A percentile compares a stretch with the other conserved stretches of the same genome.
Conservation (phyloP, 78 protist species). For the Pigoraptor vietnamica region DNA sequence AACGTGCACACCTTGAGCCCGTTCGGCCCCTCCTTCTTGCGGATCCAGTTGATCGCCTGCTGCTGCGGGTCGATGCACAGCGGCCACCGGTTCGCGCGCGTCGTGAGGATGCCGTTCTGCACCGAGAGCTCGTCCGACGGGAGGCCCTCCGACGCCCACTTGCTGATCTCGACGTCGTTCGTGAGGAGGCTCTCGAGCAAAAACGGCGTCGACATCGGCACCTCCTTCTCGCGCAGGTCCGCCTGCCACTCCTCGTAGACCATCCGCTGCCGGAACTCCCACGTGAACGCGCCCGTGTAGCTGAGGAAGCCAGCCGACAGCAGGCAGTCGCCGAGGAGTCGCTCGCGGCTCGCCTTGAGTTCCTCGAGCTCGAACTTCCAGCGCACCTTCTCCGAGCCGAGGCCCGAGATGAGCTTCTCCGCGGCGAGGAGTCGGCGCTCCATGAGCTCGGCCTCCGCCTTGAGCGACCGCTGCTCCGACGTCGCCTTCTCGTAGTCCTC, state of each 20-base stretch:
- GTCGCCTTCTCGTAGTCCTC: slow-evolving; percentile 9
- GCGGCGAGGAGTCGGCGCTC: slow-evolving; percentile 64
- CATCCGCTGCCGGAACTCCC: slow-evolving; percentile 44
- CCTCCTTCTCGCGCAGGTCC: slow-evolving; percentile 32
- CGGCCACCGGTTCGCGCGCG: slow-evolving; percentile 73
- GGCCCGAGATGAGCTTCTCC: slow-evolving; percentile 61
- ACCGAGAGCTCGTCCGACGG: slow-evolving; percentile 80
- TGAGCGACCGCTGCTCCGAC: slow-evolving; percentile 42
- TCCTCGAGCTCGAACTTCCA: slow-evolving; percentile 57
- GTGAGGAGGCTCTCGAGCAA: slow-evolving; percentile 44
- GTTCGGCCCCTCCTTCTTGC: slow-evolving; percentile 33
- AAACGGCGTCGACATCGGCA: slow-evolving; percentile 54
- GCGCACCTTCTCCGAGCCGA: slow-evolving; percentile 62
- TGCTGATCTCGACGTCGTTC: slow-evolving; percentile 63
- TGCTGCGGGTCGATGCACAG: slow-evolving; percentile 89
- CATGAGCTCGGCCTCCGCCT: slow-evolving; percentile 52
- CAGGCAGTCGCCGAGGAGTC: slow-evolving; percentile 64
- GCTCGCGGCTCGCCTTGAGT: slow-evolving; percentile 9
- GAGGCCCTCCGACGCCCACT: slow-evolving; percentile 79
- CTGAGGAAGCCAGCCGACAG: slow-evolving; percentile 49
- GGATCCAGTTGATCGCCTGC: slow-evolving; percentile 85
- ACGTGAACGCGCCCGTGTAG: slow-evolving; percentile 59
- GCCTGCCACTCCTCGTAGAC: slow-evolving; percentile 25
- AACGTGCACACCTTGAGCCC: slow-evolving; percentile 47
- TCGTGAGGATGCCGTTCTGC: slow-evolving; percentile 75